Base-by-base conservation (phyloP, 306 rosid genomes). In the Oemleria cerasiformis region DNA sequence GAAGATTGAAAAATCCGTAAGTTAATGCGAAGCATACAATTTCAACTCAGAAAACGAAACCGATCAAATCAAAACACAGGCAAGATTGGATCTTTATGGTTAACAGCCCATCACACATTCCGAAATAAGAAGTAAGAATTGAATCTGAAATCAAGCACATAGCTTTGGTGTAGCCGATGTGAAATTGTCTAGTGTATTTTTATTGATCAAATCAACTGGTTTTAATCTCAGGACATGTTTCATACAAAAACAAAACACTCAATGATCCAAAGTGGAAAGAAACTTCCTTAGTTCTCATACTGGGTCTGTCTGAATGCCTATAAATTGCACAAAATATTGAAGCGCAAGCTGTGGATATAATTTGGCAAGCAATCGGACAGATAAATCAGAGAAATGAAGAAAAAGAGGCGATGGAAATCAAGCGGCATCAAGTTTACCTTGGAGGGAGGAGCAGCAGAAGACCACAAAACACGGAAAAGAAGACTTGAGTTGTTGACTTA, bases 51-150 rank as follows among this genome's bases (percentile, higher is more conserved):
- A 30, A 23, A 23, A 65, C 11, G 21, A 30, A 15, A 2, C 36
- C 19, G 6, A 65, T 15, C 9, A 3, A 4, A 12, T 36, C 0
- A 13, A 23, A 2, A 69, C 51, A 21, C 19, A 39, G 20, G 42
- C 65, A 42, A 70, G n/a, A 70, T 25, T 53, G 6, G 73, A 54
- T 69, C 63, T 69, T 15, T 56, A 70, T 23, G 74, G 43, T 56
- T 44, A 11, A 20, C 12, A 34, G 7, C 38, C n/a, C 12, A 7
- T 0, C 3, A 65, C 14, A 15, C 8, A 47, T 13, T 66, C 57
- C 2, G 21, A 66, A 38, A 19, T 53, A 36, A 43, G 34, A 49
- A n/a, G 38, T 1, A 30, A 30, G 3, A 30, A 30, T 30, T 30
- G 36, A 30, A 30, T 30, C 36, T 30, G 36, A 1, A 30, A 68